These are phyloP conservation scores for Pythium dissotocum DNA, from an alignment of 352 stramenopile genomes.

Conservation along the genomic window DNA sequence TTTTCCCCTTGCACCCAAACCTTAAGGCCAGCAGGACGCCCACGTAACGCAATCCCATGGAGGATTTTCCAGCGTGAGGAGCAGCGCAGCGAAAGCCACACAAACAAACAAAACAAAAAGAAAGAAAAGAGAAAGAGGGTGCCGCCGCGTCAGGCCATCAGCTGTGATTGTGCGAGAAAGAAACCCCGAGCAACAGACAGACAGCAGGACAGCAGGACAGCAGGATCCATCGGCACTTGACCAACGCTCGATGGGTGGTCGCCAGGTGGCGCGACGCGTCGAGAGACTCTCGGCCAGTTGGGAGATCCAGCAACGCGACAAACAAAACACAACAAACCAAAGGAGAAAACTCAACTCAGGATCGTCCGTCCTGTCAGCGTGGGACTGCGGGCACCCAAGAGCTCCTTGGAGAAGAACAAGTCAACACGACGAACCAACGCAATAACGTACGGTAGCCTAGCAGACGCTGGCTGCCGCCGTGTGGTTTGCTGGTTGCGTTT, in stretches of 20 bases:
- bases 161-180: neutral
- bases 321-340: no score
- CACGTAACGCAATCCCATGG: neutral
- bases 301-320: neutral
- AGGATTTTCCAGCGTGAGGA: neutral
- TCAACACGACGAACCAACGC: conserved; percentile 1
- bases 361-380: neutral
- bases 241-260: neutral
- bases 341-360: neutral
- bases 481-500: conserved; percentile 1
- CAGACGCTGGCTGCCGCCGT: no score
- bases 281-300: neutral
- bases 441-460: no score
- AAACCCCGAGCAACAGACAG: neutral
- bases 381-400: neutral
- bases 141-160: conserved; percentile 1
- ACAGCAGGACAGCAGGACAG: neutral
- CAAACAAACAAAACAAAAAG: neutral
- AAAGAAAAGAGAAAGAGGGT: neutral
- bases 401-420: neutral
- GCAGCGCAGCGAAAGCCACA: neutral
- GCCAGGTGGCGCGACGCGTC: neutral
- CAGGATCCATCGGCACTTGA: neutral
- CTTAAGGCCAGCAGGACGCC: neutral
- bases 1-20: neutral